Evolutionary conservation across 2,329 filamentous ascomycete species (phyloP).

Genomic region (Alternaria ventricosa): DNA sequence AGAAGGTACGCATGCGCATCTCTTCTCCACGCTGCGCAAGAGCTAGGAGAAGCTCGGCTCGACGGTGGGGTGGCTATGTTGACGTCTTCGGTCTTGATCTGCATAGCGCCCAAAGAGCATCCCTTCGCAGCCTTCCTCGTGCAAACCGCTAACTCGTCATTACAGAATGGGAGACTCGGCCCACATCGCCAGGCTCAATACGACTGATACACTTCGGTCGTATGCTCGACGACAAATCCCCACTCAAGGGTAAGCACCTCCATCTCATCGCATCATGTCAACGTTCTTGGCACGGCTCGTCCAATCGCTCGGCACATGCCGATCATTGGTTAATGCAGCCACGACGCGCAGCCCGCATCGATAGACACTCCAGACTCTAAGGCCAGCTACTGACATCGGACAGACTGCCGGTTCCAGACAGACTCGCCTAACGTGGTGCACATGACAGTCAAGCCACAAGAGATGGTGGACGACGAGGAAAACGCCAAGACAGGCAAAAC

Average conservation of each 20-base stretch:
- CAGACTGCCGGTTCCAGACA: conserved; percentile 79
- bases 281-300: conserved; percentile 29
- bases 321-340: conserved; percentile 15
- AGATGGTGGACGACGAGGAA: conserved; percentile 80
- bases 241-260: conserved; percentile 73
- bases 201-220: conserved; percentile 91
- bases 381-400: conserved; percentile 13
- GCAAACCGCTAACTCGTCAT: conserved; percentile 26
- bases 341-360: conserved; percentile 5
- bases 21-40: not conserved
- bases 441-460: conserved; percentile 89
- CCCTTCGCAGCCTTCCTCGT: not conserved
- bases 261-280: conserved; percentile 18
- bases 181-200: conserved; percentile 86
- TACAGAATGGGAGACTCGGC: conserved; percentile 82
- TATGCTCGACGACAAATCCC: conserved; percentile 85
- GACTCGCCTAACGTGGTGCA: conserved; percentile 86
- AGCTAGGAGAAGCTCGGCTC: not conserved
- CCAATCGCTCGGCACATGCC: conserved; percentile 17
- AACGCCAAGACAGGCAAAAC: conserved; percentile 72
- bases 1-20: conserved; percentile 59
- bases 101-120: not conserved
- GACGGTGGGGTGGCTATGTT: not conserved
- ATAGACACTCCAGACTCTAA: not conserved
- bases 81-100: not conserved